Conservation (phyloP, 2,329 filamentous ascomycete genomes). For the Cladophialophora bantiana region DNA sequence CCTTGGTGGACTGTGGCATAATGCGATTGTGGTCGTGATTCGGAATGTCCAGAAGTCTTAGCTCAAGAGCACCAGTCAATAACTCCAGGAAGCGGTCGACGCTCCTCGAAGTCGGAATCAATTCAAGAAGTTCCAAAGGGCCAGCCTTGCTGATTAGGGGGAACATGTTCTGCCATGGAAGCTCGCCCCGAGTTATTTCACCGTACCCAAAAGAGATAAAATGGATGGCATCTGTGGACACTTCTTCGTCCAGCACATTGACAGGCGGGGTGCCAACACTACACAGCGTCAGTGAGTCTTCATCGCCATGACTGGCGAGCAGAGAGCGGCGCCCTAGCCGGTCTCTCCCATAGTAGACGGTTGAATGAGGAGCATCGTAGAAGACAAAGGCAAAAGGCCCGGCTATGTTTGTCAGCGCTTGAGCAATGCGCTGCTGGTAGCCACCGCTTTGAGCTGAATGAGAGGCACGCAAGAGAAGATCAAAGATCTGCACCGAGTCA, state of each 20-base stretch:
- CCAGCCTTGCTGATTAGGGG: slow-evolving; percentile 25
- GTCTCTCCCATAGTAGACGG: slow-evolving; percentile 84
- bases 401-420: slow-evolving; percentile 67
- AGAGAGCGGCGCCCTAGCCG: slow-evolving; percentile 86
- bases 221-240: slow-evolving; percentile 84
- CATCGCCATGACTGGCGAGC: slow-evolving; percentile 51
- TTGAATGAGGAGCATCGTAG: slow-evolving; percentile 68
- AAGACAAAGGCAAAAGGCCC: slow-evolving; percentile 93
- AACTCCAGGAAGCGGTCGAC: slow-evolving; percentile 19
- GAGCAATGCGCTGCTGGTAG: slow-evolving; percentile 50
- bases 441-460: slow-evolving; percentile 29
- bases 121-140: not conserved
- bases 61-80: slow-evolving; percentile 35
- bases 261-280: slow-evolving; percentile 74
- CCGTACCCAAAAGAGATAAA: slow-evolving; percentile 51
- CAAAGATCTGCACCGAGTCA: slow-evolving; percentile 76
- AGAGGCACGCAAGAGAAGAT: slow-evolving; percentile 60
- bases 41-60: slow-evolving; percentile 37
- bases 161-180: slow-evolving; percentile 21
- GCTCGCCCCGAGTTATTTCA: slow-evolving; percentile 17
- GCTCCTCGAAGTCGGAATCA: slow-evolving; percentile 25
- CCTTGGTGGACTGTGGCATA: slow-evolving; percentile 45
- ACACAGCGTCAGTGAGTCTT: slow-evolving; percentile 65
- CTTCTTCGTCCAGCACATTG: slow-evolving; percentile 61
- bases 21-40: slow-evolving; percentile 26